Evolutionary conservation across 257 asterid genomes (phyloP), one percentile per base, ranked within the genome.

Genomic region (Nicotiana attenuata): DNA sequence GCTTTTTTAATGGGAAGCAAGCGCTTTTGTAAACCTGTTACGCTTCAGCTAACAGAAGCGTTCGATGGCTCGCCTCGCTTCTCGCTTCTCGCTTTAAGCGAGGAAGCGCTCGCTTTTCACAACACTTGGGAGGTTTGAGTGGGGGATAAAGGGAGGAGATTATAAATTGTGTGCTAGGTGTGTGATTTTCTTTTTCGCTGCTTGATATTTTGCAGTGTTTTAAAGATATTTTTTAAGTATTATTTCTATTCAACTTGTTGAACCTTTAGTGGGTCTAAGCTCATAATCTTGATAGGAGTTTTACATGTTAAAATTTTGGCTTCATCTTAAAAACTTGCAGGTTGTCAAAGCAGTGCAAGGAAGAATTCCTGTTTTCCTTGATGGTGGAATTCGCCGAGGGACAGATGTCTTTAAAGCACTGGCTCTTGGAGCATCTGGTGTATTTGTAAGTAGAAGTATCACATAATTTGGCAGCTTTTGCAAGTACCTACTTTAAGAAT

Each of bases 381-480:
- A 93, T 10, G 96, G 98, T 16, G 98, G 98, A 76, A 77, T 92
- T 59, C 90, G 97, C 82, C 98, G 96, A 7, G 98, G 98, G 76
- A 92, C 96, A 1, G 98, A 92, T 77, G 97, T 93, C 35, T 93
- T 93, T 83, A 93, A 93, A 87, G 98, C 98, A 28, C 83, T 92
- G 80, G 97, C 97, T 50, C 93, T 92, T 26, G 97, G 98, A 65
- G 96, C 98, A 83, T 89, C 97, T 5, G 97, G 93, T 81, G 92
- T 93, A 68, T 93, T 93, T 80, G 97, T 92, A 90, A 91, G 97
- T 88, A 76, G 47, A 24, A 33, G 10, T 47, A 73, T 3, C 24
- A 14, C 79, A 38, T 17, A 7, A 56, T 22, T 14, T 29, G 13
- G 13, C 19, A 55, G 77, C 41, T 69, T 15, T 14, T 55, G 73